Base-by-base conservation (phyloP, 139 green algal species). In the Picochlorum costavermella region DNA sequence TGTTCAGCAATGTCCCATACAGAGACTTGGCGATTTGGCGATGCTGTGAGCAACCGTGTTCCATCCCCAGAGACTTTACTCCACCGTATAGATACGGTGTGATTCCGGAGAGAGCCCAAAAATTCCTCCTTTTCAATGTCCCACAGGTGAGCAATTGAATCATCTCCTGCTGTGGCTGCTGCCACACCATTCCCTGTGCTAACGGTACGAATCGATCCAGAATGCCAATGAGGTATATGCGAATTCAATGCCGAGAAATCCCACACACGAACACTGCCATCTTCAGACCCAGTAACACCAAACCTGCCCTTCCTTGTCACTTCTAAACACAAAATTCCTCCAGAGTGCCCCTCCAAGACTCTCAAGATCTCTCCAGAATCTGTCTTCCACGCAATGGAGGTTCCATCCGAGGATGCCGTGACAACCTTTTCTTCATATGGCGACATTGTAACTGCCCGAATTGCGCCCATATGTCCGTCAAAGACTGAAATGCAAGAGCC, bases 261-360 rank as follows among this genome's bases (percentile, higher is more conserved):
- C 72, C 72, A 84, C 44, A 83, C 75, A 2, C 78, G 55, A 14
- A 74, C 75, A 25, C 60, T 81, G 29, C 44, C 25, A 65, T 83
- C 75, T 11, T 77, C 71, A 4, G 71, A 77, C 16, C 59, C 78
- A 2, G 68, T 83, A 11, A 80, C 67, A 2, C 71, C 78, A 81
- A 78, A 84, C 37, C 70, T 69, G 60, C 74, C 75, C 29, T 57
- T 71, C 23, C 71, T 50, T 0, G 86, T 90, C 16, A 92, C 37
- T 14, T 72, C 82, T 11, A 85, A 73, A 14, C 31, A 68, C 5
- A 57, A 65, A 17, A 92, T 73, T 25, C 76, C 63, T 16, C 64
- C 80, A 0, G 56, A 73, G 76, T 95, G 87, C 0, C 87, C 87
- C 59, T 89, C 76, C 61, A 92, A 72, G 25, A 75, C 5, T 60